Conservation (phyloP, 768 basidiomycete species). For the Termitomyces titanicus region DNA sequence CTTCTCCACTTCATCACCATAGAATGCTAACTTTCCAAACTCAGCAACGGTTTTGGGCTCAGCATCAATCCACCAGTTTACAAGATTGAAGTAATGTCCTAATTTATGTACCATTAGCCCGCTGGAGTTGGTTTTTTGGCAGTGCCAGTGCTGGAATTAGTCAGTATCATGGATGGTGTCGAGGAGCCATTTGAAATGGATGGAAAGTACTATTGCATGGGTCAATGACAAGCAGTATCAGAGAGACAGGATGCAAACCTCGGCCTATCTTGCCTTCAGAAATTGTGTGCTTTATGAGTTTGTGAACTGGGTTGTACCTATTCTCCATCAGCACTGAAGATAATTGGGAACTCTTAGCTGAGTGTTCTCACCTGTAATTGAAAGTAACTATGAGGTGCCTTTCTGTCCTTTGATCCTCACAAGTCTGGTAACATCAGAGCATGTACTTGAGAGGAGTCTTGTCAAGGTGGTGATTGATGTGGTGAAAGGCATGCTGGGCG, state of each 20-base stretch:
- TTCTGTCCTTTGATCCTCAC: constrained; percentile 70
- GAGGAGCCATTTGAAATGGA: constrained; percentile 52
- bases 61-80: constrained; percentile 53
- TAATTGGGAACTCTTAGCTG: no score
- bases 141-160: constrained; percentile 50
- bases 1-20: constrained; percentile 41
- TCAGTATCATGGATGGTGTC: constrained; percentile 51
- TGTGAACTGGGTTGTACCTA: constrained; percentile 47
- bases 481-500: constrained; percentile 99
- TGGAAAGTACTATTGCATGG: constrained; percentile 34
- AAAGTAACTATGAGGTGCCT: constrained; percentile 39
- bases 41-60: constrained; percentile 43
- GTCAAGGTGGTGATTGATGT: constrained; percentile 97
- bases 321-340: background rate
- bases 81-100: constrained; percentile 47
- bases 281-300: constrained; percentile 43
- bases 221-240: background rate
- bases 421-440: constrained; percentile 99
- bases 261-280: constrained; percentile 44
- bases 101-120: constrained; percentile 45
- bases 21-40: constrained; percentile 44
- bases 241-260: constrained; percentile 14
- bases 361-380: constrained; percentile 32
- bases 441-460: constrained; percentile 99
- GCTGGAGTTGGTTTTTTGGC: constrained; percentile 39